A percentile compares a stretch with the other conserved stretches of the same genome.
phyloP scores from a whole-genome alignment of 305 asterid species.

The Fraxinus sp. region DNA sequence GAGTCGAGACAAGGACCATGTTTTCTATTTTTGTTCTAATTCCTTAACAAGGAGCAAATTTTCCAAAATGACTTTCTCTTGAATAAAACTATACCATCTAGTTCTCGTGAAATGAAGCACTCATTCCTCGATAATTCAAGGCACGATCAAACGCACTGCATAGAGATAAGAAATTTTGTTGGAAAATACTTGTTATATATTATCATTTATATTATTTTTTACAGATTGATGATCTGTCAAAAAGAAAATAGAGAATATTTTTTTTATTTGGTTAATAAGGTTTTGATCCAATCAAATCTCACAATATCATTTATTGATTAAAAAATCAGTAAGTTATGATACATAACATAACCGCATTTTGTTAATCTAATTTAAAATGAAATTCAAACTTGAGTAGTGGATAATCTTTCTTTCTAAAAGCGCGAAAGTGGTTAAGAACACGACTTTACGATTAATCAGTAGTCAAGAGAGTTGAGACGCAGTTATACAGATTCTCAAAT shows the following conservation, averaged over 20 bases:
- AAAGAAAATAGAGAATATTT: too few species aligned
- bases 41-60: too few species aligned
- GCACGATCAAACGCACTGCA: not conserved
- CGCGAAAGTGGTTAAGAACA: not conserved
- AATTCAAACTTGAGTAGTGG: not conserved
- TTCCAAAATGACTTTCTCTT: not conserved
- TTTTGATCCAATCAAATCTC: too few species aligned
- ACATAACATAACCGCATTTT: not conserved
- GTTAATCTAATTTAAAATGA: not conserved
- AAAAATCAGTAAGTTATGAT: too few species aligned
- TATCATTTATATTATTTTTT: too few species aligned
- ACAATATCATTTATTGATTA: too few species aligned
- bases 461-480: not conserved
- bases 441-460: not conserved
- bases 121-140: not conserved
- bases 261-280: too few species aligned
- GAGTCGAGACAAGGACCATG: not conserved
- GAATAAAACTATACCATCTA: not conserved
- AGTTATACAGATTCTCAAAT: slow-evolving; percentile 4
- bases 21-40: too few species aligned
- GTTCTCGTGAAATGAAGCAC: not conserved
- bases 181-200: not conserved
- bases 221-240: too few species aligned
- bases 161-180: not conserved
- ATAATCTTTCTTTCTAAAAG: not conserved